Conservation (phyloP, 805 yeast genomes). For the Saccharomycopsis lassenensis region DNA sequence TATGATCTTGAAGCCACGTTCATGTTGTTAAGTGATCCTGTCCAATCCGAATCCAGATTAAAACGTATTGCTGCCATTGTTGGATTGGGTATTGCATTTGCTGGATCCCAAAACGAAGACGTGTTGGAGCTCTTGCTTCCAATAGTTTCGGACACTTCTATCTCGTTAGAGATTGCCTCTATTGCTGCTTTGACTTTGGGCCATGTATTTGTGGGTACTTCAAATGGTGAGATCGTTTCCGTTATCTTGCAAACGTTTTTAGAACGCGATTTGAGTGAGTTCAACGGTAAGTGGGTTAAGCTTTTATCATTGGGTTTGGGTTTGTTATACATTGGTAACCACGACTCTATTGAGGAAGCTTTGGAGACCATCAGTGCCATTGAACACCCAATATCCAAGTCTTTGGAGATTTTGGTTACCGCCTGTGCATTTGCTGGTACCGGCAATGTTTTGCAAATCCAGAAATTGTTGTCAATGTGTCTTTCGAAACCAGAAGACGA, state of each 20-base stretch:
- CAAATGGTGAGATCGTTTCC: constrained; percentile 91
- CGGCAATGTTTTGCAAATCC: constrained; percentile 92
- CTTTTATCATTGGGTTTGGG: constrained; percentile 91
- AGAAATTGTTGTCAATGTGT: constrained; percentile 57
- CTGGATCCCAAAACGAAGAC: constrained; percentile 86
- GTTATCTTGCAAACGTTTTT: constrained; percentile 80
- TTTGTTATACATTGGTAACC: constrained; percentile 82
- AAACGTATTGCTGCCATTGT: constrained; percentile 74
- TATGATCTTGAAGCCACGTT: constrained; percentile 92
- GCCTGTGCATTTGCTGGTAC: constrained; percentile 96
- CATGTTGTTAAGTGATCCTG: constrained; percentile 75
- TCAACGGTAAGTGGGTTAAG: constrained; percentile 77
- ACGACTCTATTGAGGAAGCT: constrained; percentile 89
- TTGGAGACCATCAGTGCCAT: constrained; percentile 89
- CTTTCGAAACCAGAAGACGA: constrained; percentile 26
- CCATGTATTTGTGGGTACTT: constrained; percentile 90
- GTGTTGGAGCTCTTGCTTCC: constrained; percentile 71
- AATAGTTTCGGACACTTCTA: constrained; percentile 63
- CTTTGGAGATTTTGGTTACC: constrained; percentile 79
- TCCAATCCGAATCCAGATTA: constrained; percentile 48
- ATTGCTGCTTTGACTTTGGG: constrained; percentile 89
- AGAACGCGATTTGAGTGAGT: constrained; percentile 70
- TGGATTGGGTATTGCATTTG: constrained; percentile 90
- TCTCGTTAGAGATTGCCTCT: constrained; percentile 68
- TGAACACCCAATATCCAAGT: constrained; percentile 86